Percentiles rank a stretch among this genome's conserved stretches.
These are phyloP conservation scores for Mesembryanthemum crystallinum DNA, from an alignment of 148 eudicot genomes.

Conservation along the genomic window DNA sequence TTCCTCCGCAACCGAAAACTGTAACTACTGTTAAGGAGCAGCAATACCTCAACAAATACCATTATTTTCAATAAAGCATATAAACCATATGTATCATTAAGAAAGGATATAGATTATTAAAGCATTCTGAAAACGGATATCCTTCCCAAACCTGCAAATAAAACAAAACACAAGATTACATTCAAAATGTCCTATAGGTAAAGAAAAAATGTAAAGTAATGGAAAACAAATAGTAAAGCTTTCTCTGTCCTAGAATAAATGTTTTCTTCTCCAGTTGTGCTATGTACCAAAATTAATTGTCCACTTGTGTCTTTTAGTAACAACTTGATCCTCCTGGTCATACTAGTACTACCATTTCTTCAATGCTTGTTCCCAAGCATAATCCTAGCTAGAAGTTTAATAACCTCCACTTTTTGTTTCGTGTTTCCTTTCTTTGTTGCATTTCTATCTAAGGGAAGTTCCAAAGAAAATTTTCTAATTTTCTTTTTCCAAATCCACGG, in stretches of 20 bases:
- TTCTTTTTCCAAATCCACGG: too few species aligned
- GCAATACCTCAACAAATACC: background rate
- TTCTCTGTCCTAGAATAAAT: background rate
- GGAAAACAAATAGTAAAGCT: background rate
- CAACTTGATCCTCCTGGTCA: background rate
- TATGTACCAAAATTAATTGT: background rate
- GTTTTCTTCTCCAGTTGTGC: background rate
- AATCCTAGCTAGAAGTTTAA: background rate
- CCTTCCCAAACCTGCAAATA: slow-evolving; percentile 65
- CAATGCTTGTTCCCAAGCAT: background rate
- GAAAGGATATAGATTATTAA: slow-evolving; percentile 71
- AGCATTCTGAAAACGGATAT: slow-evolving; percentile 58
- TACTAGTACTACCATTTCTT: background rate
- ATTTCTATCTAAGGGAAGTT: background rate
- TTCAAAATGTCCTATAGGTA: background rate
- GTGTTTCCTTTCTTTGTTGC: background rate
- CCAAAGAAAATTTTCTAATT: background rate
- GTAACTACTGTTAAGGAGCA: slow-evolving; percentile 40
- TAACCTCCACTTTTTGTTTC: background rate
- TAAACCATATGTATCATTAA: background rate
- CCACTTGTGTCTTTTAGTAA: background rate
- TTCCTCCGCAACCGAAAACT: slow-evolving; percentile 59
- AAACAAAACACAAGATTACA: slow-evolving; percentile 3
- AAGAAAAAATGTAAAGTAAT: background rate
- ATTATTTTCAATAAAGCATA: background rate